Base-by-base conservation (phyloP, 768 basidiomycete genomes). In the Russula dissimulans region DNA sequence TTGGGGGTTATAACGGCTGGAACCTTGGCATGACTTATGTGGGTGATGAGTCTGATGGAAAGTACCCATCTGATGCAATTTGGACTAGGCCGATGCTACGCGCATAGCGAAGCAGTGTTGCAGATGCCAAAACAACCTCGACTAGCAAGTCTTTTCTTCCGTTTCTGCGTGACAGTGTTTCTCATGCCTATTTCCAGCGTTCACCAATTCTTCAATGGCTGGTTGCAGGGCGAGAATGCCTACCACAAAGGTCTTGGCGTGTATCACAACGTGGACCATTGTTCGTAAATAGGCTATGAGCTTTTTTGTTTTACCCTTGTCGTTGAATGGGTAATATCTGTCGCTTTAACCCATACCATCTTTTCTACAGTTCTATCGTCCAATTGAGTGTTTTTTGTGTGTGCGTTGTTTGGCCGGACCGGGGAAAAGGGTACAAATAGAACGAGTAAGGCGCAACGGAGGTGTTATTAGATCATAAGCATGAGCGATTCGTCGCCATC, bases 1-100 rank as follows among this genome's bases (percentile, higher is more conserved):
- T 89, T 55, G 91, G 89, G 22, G 59, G 70, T n/a, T 94, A 94
- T 72, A 91, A 90, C 67, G 89, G 88, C 42, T 89, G 87, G 87
- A 63, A 52, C 44, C 60, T 48, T 17, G 79, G 80, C 17, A 72
- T 90, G 77, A 89, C 86, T 32, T 73, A 70, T 52, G 86, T 85
- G 68, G 41, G 74, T 69, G n/a, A 45, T 48, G 3, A n/a, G 32
- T 58, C 48, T 41, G 36, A 43, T n/a, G 3, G 6, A 15, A 52
- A n/a, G 5, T 6, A 41, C 42, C 17, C 9, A 36, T 32, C 43
- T 57, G 12, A 47, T 31, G 44, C 6, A 17, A 46, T 17, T 17
- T 38, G 53, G 29, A 26, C 38, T 45, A 86, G 84, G 69, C 18
- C 0, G 65, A 78, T 32, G 87, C 86, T 18, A 87, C 83, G 55